These are phyloP conservation scores for Phaeotremella fagi DNA, from an alignment of 768 basidiomycete genomes.

Conservation along the genomic window DNA sequence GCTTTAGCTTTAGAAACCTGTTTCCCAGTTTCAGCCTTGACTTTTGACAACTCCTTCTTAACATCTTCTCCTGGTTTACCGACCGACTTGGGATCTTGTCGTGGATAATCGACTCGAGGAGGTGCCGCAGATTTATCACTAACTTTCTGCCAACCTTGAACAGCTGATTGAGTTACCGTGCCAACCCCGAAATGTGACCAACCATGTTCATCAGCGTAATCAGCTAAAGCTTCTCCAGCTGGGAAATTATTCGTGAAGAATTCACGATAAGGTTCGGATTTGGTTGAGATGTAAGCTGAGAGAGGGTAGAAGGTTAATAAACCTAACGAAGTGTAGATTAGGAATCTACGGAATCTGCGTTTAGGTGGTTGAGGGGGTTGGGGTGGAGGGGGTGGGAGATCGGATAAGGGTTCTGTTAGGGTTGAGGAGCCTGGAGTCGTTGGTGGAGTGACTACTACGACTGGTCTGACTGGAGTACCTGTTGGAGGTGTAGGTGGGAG, in stretches of 20 bases:
- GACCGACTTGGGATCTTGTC: slow-evolving; percentile 4
- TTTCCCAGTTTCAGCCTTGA: background rate
- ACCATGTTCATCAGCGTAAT: slow-evolving; percentile 70
- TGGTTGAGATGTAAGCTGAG: slow-evolving; percentile 72
- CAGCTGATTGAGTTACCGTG: slow-evolving; percentile 28
- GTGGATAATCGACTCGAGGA: slow-evolving; percentile 7
- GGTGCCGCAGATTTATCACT: slow-evolving; percentile 8
- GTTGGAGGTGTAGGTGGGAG: slow-evolving; percentile 23
- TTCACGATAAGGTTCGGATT: slow-evolving; percentile 74
- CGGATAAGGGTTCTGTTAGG: slow-evolving; percentile 1
- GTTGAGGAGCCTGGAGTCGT: slow-evolving; percentile 31
- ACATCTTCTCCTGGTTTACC: background rate
- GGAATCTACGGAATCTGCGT: slow-evolving; percentile 56
- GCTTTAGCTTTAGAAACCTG: slow-evolving; percentile 43
- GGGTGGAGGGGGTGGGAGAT: slow-evolving; percentile 21
- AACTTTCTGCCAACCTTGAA: slow-evolving; percentile 16
- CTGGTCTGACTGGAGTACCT: background rate
- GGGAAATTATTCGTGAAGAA: slow-evolving; percentile 79
- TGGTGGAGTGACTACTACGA: slow-evolving; percentile 13
- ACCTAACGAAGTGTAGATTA: slow-evolving; percentile 64
- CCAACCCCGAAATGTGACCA: slow-evolving; percentile 72
- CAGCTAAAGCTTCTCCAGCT: slow-evolving; percentile 67
- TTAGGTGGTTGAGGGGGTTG: slow-evolving; percentile 21
- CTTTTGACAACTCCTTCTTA: slow-evolving; percentile 8
- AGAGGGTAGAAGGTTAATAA: slow-evolving; percentile 75